Evolutionary conservation across 305 asterid species (phyloP), one percentile per base, ranked within the genome.

Genomic region (Solanum hybrid): DNA sequence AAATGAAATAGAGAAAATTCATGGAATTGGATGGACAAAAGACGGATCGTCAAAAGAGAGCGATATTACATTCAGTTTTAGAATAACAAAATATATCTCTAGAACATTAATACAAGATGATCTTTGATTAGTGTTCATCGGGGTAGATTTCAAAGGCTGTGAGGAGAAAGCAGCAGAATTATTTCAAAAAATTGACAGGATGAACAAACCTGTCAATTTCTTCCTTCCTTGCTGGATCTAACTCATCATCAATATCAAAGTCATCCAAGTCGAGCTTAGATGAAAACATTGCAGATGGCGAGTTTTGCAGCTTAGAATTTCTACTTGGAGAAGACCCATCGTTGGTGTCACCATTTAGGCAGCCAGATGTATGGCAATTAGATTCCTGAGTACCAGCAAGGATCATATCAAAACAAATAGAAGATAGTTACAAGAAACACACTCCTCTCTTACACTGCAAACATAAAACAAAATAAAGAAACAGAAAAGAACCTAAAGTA

Each of bases 151-250:
- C 46, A 38, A 38, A 38, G 46, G 46, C 13, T 38, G 46, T 10
- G 14, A 10, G 46, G 14, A 38, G 46, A 38, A 38, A 38, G 46
- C 46, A 1, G 46, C 14, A 38, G 46, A 38, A 38, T 38, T 38
- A 38, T 38, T 38, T 38, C 46, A 38, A 38, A 38, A 38, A 38
- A 38, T 38, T 2, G 1, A 38, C 46, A 38, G 46, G 46, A 38
- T 76, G 56, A 89, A 29, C 79, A 26, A 34, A 91, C 95, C 95
- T 92, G 87, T 93, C 95, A 38, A 93, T 89, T 90, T 93, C 89
- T 92, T 93, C 94, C 91, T 90, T 90, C 92, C 91, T 91, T 86
- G 91, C 94, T 46, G 95, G 95, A 89, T 93, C 95, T 80, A 93
- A 88, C 88, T 92, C 95, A 88, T 93, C 94, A 35, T 91, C 93